Base-by-base conservation (phyloP, 495 filamentous ascomycete genomes). In the Usnea hakonensis region DNA sequence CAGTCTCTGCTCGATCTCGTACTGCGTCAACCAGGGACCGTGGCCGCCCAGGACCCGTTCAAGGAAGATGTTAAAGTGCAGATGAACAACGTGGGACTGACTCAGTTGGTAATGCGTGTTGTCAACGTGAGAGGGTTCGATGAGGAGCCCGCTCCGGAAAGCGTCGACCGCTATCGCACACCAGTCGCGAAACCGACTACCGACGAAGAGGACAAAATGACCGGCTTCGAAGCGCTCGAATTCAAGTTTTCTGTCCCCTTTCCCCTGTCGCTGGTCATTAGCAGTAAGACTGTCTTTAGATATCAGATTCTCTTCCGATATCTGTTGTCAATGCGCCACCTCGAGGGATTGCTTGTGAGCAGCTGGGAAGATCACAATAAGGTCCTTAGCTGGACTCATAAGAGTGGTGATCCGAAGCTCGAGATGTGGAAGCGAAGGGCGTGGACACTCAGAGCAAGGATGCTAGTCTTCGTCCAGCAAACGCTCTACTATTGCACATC, bases 241-340 rank as follows among this genome's bases (percentile, higher is more conserved):
- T 83, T 98, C 52, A 93, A 97, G 72, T 98, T 97, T 68, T 81
- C 82, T 3, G 91, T 98, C 16, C 94, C 94, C 7, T 98, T 98
- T 72, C 94, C 94, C n/a, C 81, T 98, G 13, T 96, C 91, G 1
- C 83, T 98, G 1, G 95, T 98, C 56, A 92, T 98, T 68, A 94
- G 90, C 70, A 87, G 94, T 65, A 96, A 96, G 72, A 98, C 94
- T 0, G 83, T 98, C 2, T 89, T 95, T 69, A 85, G 94, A 30
- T 98, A 98, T 67, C 94, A 98, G 71, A 86, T 96, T 10, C 83
- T 98, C 11, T 98, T 98, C 75, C 89, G 94, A 35, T 95, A 97
- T 69, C 80, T 97, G 3, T 76, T 97, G 0, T 90, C 89, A 0
- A 75, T 98, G 44, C 89, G 93, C 55, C 90, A 96, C 69, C 81